Percentiles rank a stretch among this genome's conserved stretches.
Conservation (phyloP, 345 rosid genomes). For the Gossypium ekmanianum region DNA sequence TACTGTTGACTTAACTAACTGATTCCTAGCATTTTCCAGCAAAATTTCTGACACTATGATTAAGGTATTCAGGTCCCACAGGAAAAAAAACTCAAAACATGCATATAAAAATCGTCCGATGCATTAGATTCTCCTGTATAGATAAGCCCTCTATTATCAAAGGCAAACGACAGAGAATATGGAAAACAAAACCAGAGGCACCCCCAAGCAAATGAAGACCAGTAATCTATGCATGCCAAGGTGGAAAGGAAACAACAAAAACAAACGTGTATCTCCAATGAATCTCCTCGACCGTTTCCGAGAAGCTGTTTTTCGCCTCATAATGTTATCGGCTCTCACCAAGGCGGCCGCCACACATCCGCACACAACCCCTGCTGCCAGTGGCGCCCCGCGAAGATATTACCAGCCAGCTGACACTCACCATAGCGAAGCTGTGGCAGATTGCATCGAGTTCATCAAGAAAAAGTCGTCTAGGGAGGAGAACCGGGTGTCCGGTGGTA, state of each 20-base stretch:
- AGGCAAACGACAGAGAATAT: slow-evolving; percentile 5
- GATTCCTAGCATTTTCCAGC: slow-evolving; percentile 10
- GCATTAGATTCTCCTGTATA: background rate
- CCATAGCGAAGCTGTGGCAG: slow-evolving; percentile 69
- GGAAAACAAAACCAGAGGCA: slow-evolving; percentile 26
- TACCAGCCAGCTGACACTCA: slow-evolving; percentile 33
- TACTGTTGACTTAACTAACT: slow-evolving; percentile 8
- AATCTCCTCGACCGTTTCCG: slow-evolving; percentile 54
- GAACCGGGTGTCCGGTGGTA: background rate
- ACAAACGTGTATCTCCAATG: slow-evolving; percentile 33
- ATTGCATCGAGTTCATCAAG: slow-evolving; percentile 81
- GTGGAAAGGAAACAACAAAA: slow-evolving; percentile 25
- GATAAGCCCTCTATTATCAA: background rate
- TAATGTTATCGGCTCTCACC: slow-evolving; percentile 69
- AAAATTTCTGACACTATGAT: background rate
- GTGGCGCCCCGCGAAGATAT: slow-evolving; percentile 7
- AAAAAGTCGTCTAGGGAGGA: slow-evolving; percentile 38
- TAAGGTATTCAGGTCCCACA: slow-evolving; percentile 1
- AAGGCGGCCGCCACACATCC: slow-evolving; percentile 15
- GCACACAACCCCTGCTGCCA: slow-evolving; percentile 7
- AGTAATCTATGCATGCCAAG: slow-evolving; percentile 49
- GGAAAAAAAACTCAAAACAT: background rate
- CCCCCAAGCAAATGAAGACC: slow-evolving; percentile 23
- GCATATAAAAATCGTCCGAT: background rate
- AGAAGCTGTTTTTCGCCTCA: slow-evolving; percentile 57